phyloP scores from a whole-genome alignment of 73 alveolate species.

The Urostyla sp. region DNA sequence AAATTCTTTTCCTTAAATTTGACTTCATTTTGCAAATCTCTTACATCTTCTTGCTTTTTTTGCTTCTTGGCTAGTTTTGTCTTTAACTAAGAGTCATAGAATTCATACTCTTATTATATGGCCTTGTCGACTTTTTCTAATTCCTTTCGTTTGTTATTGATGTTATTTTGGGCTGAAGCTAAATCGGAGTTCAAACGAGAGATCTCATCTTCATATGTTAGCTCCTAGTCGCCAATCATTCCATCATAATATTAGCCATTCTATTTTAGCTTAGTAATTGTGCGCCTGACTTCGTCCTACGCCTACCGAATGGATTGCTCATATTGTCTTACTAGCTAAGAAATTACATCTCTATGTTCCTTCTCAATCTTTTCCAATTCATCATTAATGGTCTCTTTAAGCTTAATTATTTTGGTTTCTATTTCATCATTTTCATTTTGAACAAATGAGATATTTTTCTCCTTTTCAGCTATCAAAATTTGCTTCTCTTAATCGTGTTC shows the following conservation, averaged over 20 bases:
- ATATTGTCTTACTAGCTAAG: conserved; percentile 54
- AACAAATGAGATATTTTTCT: conserved; percentile 48
- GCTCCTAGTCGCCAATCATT: conserved; percentile 57
- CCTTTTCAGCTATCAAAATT: conserved; percentile 38
- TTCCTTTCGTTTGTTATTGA: conserved; percentile 34
- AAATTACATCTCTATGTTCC: conserved; percentile 47
- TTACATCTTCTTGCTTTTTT: conserved; percentile 14
- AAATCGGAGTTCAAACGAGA: conserved; percentile 27
- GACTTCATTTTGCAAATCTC: conserved; percentile 7
- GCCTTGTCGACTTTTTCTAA: conserved; percentile 29
- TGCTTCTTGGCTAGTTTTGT: conserved; percentile 4
- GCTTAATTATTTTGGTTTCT: conserved; percentile 52
- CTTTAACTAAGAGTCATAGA: conserved; percentile 9
- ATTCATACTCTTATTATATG: conserved; percentile 20
- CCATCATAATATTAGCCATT: conserved; percentile 58
- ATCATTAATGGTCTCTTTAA: conserved; percentile 57
- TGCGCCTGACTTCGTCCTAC: conserved; percentile 52
- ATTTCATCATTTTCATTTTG: conserved; percentile 64
- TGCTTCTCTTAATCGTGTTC: conserved; percentile 38
- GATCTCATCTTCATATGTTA: conserved; percentile 61
- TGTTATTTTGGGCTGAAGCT: conserved; percentile 29
- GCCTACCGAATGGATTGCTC: conserved; percentile 46
- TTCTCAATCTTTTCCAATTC: conserved; percentile 60
- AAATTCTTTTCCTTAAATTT: conserved; percentile 25
- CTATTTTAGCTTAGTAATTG: conserved; percentile 60